Evolutionary conservation across 345 rosid species (phyloP).

Genomic region (Arabis alpina): DNA sequence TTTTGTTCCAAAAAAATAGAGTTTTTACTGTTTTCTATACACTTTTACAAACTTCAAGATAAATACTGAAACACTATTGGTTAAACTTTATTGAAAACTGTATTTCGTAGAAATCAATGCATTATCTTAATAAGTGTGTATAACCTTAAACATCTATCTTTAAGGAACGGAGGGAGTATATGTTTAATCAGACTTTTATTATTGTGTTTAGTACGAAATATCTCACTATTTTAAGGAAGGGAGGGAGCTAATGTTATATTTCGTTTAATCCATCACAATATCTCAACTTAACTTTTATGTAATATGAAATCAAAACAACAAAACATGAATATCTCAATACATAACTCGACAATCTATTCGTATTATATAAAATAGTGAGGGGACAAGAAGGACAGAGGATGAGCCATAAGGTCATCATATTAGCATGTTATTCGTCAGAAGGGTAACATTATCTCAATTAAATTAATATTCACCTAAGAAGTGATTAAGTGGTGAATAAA

Average conservation of each 20-base stretch:
- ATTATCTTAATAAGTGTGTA: no score
- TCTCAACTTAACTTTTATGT: not conserved
- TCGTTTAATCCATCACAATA: not conserved
- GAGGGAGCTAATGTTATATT: not conserved
- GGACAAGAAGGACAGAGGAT: constrained; percentile 41
- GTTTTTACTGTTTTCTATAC: no score
- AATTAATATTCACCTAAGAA: constrained; percentile 15
- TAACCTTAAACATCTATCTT: no score
- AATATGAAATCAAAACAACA: not conserved
- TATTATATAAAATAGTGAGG: constrained; percentile 4
- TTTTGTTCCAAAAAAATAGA: no score
- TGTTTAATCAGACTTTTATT: not conserved
- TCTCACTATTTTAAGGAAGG: no score
- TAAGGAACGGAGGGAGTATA: no score
- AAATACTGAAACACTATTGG: no score
- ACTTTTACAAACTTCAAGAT: no score
- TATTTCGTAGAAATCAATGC: no score
- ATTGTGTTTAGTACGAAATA: not conserved
- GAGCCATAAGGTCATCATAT: constrained; percentile 40
- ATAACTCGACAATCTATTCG: constrained; percentile 12
- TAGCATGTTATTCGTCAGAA: constrained; percentile 44
- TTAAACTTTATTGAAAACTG: no score
- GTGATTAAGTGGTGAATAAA: constrained; percentile 29
- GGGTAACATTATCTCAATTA: constrained; percentile 32
- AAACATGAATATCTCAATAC: constrained; percentile 14